A percentile compares a stretch with the other conserved stretches of the same genome.
These are phyloP conservation scores for Biscutella laevigata DNA, from an alignment of 441 rosid species.

Conservation along the genomic window DNA sequence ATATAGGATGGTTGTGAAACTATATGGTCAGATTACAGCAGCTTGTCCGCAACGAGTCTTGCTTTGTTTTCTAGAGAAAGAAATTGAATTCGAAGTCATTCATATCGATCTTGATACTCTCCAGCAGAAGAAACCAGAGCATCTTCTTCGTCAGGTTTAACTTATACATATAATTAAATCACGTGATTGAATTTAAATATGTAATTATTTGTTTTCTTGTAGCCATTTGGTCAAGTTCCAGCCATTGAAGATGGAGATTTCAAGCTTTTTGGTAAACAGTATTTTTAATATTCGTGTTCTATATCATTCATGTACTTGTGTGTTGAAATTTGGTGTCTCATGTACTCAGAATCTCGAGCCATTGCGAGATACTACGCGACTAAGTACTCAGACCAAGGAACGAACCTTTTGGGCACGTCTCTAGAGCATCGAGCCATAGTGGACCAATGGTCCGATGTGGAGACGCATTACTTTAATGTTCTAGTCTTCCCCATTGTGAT, in stretches of 20 bases:
- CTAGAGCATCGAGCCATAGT: slow-evolving; percentile 54
- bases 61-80: slow-evolving; percentile 51
- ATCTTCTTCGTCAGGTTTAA: slow-evolving; percentile 51
- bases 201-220: neutral
- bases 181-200: neutral
- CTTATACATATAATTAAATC: no score
- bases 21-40: slow-evolving; percentile 38
- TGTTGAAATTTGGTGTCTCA: no score
- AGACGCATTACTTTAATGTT: slow-evolving; percentile 53
- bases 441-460: slow-evolving; percentile 69
- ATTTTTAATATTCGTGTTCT: no score
- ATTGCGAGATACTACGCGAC: slow-evolving; percentile 58
- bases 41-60: slow-evolving; percentile 56
- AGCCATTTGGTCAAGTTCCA: slow-evolving; percentile 76
- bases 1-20: slow-evolving; percentile 47
- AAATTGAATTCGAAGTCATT: slow-evolving; percentile 38
- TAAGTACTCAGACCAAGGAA: slow-evolving; percentile 47
- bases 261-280: slow-evolving; percentile 49
- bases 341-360: slow-evolving; percentile 66
- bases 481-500: slow-evolving; percentile 34
- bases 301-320: no score
- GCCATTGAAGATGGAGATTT: slow-evolving; percentile 53
- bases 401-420: slow-evolving; percentile 43
- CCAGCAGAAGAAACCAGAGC: slow-evolving; percentile 40
- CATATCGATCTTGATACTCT: slow-evolving; percentile 34